Evolutionary conservation across 192 early-diverging fungal species (phyloP), one percentile per base, ranked within the genome.

Genomic region (Linnemannia elongata): DNA sequence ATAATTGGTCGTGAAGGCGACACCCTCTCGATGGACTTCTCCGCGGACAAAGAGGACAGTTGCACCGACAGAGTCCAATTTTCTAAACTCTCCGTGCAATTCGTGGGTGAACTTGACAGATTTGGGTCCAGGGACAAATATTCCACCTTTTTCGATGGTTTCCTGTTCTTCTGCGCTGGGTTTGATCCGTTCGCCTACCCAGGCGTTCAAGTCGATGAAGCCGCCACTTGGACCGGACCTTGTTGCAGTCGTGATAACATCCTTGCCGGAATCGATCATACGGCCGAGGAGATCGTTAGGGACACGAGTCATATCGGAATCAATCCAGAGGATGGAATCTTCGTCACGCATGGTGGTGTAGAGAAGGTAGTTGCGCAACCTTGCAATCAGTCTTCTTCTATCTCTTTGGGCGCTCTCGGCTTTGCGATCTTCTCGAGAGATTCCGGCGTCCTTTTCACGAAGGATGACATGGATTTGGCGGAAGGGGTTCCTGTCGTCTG

Each of bases 291-390:
- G 15, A 60, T 75, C 79, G 33, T 18, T 27, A 24, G 89, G 89
- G n/a, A 91, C 39, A 10, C 78, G 27, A 20, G 71, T 27, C 35
- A 89, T 69, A 72, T 89, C 89, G 47, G 89, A 47, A 52, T 89
- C 89, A 36, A 90, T 75, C 89, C 89, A 89, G 27, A 89, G 55
- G 27, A 90, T 74, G 17, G 72, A 47, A 15, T 82, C 86, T 39
- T 87, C 87, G 75, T 77, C 35, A 18, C 39, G 3, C 9, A 90
- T 42, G 7, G 71, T 73, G 47, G 24, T 49, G 45, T 45, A 75
- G 44, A 76, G 55, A 55, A 90, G 73, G 22, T 77, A 55, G 60
- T 89, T 89, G 20, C 89, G 44, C 60, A 85, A 27, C 68, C 55
- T 33, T 20, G 89, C 89, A 66, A 89, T 52, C 27, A 55, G 17